Evolutionary conservation across 2,329 filamentous ascomycete species (phyloP).

Genomic region (Dissoconium aciculare): DNA sequence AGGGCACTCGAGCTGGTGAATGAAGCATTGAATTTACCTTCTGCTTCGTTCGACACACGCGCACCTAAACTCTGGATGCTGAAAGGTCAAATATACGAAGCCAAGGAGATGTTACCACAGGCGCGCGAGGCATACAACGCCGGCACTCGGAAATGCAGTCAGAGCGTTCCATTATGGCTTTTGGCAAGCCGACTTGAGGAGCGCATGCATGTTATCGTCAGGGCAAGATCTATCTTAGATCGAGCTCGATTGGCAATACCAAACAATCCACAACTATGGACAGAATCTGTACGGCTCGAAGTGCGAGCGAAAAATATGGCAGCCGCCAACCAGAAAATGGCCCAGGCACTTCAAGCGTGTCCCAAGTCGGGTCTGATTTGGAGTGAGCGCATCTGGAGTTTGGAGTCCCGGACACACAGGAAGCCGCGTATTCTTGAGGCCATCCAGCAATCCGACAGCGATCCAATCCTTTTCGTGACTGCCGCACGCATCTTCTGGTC

Average conservation of each 20-base stretch:
- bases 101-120: conserved; percentile 60
- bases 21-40: conserved; percentile 48
- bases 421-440: conserved; percentile 85
- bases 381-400: conserved; percentile 89
- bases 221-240: conserved; percentile 86
- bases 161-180: conserved; percentile 77
- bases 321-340: conserved; percentile 86
- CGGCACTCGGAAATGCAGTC: conserved; percentile 73
- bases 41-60: conserved; percentile 58
- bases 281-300: conserved; percentile 86
- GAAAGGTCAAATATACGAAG: conserved; percentile 95
- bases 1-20: conserved; percentile 75
- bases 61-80: conserved; percentile 93
- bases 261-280: conserved; percentile 73
- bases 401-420: conserved; percentile 80
- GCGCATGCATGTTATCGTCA: conserved; percentile 65
- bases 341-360: conserved; percentile 79
- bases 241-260: conserved; percentile 76
- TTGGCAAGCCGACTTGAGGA: conserved; percentile 82
- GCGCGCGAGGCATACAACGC: conserved; percentile 81
- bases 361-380: conserved; percentile 77
- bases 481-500: conserved; percentile 94
- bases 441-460: conserved; percentile 92
- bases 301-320: conserved; percentile 66
- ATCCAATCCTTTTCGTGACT: conserved; percentile 74